These are phyloP conservation scores for Aspergillus panamensis DNA, from an alignment of 495 filamentous ascomycete species.

Conservation along the genomic window DNA sequence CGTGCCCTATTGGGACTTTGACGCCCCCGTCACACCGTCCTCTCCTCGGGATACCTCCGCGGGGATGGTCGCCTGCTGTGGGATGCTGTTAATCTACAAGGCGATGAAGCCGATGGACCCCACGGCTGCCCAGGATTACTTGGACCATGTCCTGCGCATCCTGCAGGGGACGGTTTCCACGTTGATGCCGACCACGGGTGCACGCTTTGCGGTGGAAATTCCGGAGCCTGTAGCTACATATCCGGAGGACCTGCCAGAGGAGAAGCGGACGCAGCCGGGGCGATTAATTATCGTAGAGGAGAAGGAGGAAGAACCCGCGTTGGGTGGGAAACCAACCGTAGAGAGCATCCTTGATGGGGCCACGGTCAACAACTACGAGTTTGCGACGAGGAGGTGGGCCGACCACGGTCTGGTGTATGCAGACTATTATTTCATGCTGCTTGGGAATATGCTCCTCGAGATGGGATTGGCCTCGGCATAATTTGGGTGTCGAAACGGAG, in stretches of 20 bases:
- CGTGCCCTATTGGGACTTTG: conserved; percentile 45
- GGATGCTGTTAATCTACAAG: conserved; percentile 38
- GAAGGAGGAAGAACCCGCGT: no score
- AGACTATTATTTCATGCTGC: conserved; percentile 46
- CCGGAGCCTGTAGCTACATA: conserved; percentile 8
- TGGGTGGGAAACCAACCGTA: neutral
- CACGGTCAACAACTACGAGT: conserved; percentile 42
- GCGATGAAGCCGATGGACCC: conserved; percentile 5
- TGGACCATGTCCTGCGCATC: conserved; percentile 32
- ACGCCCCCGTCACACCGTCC: conserved; percentile 26
- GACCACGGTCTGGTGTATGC: conserved; percentile 48
- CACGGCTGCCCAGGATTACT: conserved; percentile 19
- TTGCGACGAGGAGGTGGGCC: conserved; percentile 31
- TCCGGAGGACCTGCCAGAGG: conserved; percentile 1
- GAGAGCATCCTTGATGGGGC: conserved; percentile 31
- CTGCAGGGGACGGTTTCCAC: conserved; percentile 28
- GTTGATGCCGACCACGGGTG: conserved; percentile 16
- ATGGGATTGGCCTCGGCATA: conserved; percentile 15
- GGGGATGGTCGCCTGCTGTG: conserved; percentile 42
- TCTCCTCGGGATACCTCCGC: conserved; percentile 40
- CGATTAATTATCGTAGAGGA: neutral
- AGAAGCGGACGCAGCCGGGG: neutral
- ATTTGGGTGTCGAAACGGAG: no score
- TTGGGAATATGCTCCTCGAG: conserved; percentile 39
- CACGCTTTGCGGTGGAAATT: conserved; percentile 4